phyloP scores from a whole-genome alignment of 306 rosid species.

The Malus orientalis region DNA sequence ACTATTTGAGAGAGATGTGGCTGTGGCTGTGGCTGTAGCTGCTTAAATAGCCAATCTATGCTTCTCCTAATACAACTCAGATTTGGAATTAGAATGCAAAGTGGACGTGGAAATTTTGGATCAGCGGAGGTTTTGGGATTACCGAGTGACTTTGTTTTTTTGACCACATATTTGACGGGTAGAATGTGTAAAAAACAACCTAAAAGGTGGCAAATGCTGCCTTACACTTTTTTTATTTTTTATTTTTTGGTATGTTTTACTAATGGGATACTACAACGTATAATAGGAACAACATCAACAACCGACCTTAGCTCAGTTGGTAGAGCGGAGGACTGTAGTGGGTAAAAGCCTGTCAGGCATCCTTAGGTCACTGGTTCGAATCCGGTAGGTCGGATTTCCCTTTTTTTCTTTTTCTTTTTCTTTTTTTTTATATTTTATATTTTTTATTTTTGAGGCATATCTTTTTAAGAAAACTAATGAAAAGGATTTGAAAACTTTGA shows the following conservation, averaged over 20 bases:
- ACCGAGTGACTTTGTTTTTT: not conserved
- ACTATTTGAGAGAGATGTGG: not conserved
- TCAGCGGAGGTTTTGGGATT: not conserved
- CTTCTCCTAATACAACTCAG: not conserved
- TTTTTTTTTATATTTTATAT: not conserved
- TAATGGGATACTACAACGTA: not conserved
- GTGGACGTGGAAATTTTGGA: not conserved
- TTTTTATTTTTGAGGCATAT: not conserved
- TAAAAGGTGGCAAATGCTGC: not conserved
- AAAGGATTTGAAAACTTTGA: too few relatives aligned
- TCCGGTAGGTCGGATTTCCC: not conserved
- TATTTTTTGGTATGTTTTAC: too few relatives aligned
- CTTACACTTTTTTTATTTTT: not conserved
- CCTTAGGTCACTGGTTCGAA: slow-evolving; percentile 27
- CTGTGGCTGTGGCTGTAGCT: not conserved
- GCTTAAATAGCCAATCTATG: not conserved
- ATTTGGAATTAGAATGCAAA: not conserved
- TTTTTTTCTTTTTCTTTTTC: not conserved
- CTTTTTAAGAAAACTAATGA: not conserved
- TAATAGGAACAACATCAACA: fast-evolving
- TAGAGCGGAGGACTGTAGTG: slow-evolving; percentile 60
- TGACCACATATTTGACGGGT: not conserved
- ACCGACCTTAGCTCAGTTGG: slow-evolving; percentile 56
- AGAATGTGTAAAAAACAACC: not conserved
- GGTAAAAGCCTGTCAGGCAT: slow-evolving; percentile 6